Conservation (phyloP, 2,329 filamentous ascomycete species). For the Hypoxylon sp. region DNA sequence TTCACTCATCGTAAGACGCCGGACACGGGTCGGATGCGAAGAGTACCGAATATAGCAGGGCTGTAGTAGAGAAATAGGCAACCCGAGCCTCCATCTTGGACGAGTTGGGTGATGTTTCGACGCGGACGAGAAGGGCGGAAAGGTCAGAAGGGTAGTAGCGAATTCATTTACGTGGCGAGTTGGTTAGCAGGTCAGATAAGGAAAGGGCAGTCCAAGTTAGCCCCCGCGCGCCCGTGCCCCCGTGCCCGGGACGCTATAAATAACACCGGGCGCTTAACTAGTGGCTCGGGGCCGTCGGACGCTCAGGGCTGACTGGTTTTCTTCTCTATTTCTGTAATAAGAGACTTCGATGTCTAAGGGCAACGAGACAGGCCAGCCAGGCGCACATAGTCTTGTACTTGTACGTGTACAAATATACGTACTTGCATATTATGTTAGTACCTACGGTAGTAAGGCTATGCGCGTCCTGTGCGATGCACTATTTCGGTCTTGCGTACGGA, state of each 20-base stretch:
- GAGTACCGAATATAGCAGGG: slow-evolving; percentile 11
- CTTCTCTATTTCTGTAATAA: neutral
- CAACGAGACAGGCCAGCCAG: too few species aligned
- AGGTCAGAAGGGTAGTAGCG: slow-evolving; percentile 18
- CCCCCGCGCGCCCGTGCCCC: neutral
- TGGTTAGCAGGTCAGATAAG: neutral
- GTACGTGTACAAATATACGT: neutral
- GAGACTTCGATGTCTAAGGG: neutral
- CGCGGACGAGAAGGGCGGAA: slow-evolving; percentile 1
- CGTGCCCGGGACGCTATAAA: neutral
- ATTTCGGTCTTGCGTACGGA: neutral
- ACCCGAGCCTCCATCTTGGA: slow-evolving; percentile 11
- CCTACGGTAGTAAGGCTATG: neutral
- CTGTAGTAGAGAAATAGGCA: slow-evolving; percentile 9
- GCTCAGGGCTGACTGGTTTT: neutral
- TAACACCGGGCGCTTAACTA: neutral
- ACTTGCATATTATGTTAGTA: neutral
- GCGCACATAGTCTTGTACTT: neutral
- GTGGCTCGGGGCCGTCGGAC: neutral
- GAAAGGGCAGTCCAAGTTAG: neutral
- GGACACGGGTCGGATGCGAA: too few species aligned
- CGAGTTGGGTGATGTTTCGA: slow-evolving; percentile 1
- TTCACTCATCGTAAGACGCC: slow-evolving; percentile 22
- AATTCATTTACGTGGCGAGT: too few species aligned
- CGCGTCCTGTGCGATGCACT: neutral